Evolutionary conservation across 306 rosid genomes (phyloP).

Genomic region (Cicer judaicum): DNA sequence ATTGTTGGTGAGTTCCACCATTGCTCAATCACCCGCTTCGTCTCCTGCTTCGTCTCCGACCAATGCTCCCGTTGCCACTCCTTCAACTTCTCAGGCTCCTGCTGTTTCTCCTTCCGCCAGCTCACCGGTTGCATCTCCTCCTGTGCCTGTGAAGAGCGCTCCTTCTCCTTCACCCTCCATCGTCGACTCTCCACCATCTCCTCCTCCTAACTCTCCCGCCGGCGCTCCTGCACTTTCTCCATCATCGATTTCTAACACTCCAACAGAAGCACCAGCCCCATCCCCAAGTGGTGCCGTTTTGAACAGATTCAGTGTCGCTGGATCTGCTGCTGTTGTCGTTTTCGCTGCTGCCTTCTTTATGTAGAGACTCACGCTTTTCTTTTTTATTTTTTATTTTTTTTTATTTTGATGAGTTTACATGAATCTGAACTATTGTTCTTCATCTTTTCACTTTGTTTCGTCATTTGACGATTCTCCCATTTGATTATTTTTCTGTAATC

Average conservation of each 20-base stretch:
- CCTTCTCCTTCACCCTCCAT: constrained; percentile 47
- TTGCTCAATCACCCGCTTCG: constrained; percentile 55
- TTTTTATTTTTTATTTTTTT: not conserved
- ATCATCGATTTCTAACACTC: constrained; percentile 35
- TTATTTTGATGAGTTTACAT: not conserved
- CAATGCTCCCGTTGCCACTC: constrained; percentile 25
- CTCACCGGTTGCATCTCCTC: constrained; percentile 35
- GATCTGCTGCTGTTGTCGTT: constrained; percentile 40
- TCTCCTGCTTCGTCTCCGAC: constrained; percentile 48
- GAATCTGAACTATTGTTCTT: constrained; percentile 8
- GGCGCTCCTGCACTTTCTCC: constrained; percentile 46
- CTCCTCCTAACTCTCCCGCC: constrained; percentile 43
- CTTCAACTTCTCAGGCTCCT: constrained; percentile 38
- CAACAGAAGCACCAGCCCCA: constrained; percentile 45
- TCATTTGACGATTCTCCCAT: constrained; percentile 37
- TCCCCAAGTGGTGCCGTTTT: constrained; percentile 30
- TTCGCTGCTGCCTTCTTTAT: constrained; percentile 40
- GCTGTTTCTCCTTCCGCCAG: constrained; percentile 28
- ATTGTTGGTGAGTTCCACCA: constrained; percentile 43
- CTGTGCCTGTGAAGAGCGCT: constrained; percentile 22
- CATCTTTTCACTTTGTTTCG: constrained; percentile 7
- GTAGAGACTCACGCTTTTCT: constrained; percentile 30
- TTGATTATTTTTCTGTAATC: constrained; percentile 39
- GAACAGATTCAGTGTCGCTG: constrained; percentile 43
- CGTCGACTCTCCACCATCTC: constrained; percentile 52